Evolutionary conservation across 257 asterid species (phyloP), one percentile per base, ranked within the genome.

Genomic region (Handroanthus guayacan): DNA sequence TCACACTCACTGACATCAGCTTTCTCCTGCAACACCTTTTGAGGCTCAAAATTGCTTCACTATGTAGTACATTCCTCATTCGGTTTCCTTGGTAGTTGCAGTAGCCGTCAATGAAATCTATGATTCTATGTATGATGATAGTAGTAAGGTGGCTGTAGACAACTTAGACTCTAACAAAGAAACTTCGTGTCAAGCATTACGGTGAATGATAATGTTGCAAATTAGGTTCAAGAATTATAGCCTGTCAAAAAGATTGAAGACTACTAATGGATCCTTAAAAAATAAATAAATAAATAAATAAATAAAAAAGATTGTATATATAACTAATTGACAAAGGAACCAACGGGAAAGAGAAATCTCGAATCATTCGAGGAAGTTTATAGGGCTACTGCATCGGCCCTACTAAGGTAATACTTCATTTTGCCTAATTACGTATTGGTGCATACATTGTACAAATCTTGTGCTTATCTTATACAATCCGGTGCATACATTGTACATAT

Each of bases 301-400:
- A 73, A 89, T 87, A 25, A 84, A 82, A 16, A 82, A 62, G 56
- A n/a, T n/a, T 84, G 91, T 51, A 83, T 89, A 38, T 39, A 74
- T 74, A 84, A 82, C 56, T 90, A 91, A 52, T 75, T 89, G 54
- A 70, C 18, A 10, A 87, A 18, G 74, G 67, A 76, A 25, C 91
- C 94, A 62, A 89, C 90, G 91, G 94, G 91, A 90, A 4, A 87
- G 65, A 80, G 67, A 78, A 62, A 36, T 55, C 52, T 75, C 87
- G 84, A 83, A 78, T 72, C 81, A 81, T 71, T 87, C 61, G 87
- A 85, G 75, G 90, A 85, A 64, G 91, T 89, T 10, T 89, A 89
- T 79, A 89, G 82, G 78, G 87, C 86, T 74, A 89, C 86, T 76
- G 94, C 94, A 61, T 86, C 91, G 94, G 91, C 38, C 88, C 91